Conservation (phyloP, 1,139 yeast species). For the Pichia sp. region DNA sequence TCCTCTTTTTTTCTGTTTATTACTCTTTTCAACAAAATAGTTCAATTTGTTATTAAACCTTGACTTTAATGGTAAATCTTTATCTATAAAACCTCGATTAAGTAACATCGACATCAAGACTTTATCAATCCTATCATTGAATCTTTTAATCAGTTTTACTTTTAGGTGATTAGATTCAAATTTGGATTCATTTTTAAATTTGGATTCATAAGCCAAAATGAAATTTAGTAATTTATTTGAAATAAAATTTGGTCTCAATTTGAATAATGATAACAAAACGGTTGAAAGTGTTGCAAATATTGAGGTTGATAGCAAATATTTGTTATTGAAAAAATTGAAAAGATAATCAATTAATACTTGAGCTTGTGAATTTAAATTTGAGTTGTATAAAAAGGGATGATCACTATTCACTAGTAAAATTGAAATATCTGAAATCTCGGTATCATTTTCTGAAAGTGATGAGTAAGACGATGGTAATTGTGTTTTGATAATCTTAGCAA, state of each 20-base stretch:
- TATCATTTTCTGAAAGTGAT: neutral
- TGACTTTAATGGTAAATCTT: conserved; percentile 26
- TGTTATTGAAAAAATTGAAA: conserved; percentile 46
- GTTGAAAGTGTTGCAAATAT: conserved; percentile 48
- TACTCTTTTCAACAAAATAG: conserved; percentile 21
- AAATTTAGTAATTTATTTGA: conserved; percentile 36
- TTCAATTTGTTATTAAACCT: conserved; percentile 26
- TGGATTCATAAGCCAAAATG: conserved; percentile 26
- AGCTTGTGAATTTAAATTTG: conserved; percentile 62
- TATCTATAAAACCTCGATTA: conserved; percentile 34
- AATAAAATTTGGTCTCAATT: conserved; percentile 47
- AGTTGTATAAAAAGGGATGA: conserved; percentile 59
- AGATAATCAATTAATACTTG: conserved; percentile 59
- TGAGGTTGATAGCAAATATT: conserved; percentile 45
- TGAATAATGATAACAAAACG: conserved; percentile 43
- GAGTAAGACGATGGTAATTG: conserved; percentile 41
- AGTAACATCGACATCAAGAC: conserved; percentile 23
- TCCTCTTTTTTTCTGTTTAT: conserved; percentile 22
- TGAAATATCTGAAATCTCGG: conserved; percentile 35
- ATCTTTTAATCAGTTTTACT: conserved; percentile 34
- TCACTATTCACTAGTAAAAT: conserved; percentile 49
- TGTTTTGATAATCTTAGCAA: conserved; percentile 60
- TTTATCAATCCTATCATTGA: conserved; percentile 36
- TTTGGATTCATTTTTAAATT: conserved; percentile 19
- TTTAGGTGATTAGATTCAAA: conserved; percentile 28